Conservation (phyloP, 257 asterid species). For the Scutellaria barbata region DNA sequence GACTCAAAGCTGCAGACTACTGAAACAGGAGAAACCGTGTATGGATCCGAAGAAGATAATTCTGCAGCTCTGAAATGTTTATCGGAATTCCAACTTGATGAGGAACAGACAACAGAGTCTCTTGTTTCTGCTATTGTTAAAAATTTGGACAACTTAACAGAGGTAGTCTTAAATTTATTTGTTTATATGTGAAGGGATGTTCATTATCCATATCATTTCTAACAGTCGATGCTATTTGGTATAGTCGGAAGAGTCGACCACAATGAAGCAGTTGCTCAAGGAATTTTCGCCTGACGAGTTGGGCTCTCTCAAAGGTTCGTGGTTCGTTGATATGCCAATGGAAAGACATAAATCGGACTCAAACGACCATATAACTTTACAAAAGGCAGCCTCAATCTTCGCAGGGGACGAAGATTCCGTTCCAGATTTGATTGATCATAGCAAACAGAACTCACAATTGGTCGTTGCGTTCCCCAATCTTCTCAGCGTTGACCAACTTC, state of each 20-base stretch:
- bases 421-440: slow-evolving; percentile 48
- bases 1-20: slow-evolving; percentile 79
- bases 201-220: slow-evolving; percentile 5
- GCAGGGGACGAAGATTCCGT: slow-evolving; percentile 50
- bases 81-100: slow-evolving; percentile 59
- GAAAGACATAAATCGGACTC: slow-evolving; percentile 42
- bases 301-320: slow-evolving; percentile 55
- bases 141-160: slow-evolving; percentile 59
- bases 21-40: slow-evolving; percentile 47
- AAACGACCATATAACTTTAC: slow-evolving; percentile 43
- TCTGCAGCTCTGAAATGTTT: slow-evolving; percentile 64
- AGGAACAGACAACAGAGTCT: slow-evolving; percentile 65
- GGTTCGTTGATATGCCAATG: slow-evolving; percentile 45
- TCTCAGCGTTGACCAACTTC: slow-evolving; percentile 87
- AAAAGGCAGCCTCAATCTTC: slow-evolving; percentile 51
- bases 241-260: slow-evolving; percentile 60
- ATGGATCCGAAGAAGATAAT: slow-evolving; percentile 87
- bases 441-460: slow-evolving; percentile 42
- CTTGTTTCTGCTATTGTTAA: slow-evolving; percentile 69
- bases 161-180: slow-evolving; percentile 43
- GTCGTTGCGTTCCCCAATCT: slow-evolving; percentile 56
- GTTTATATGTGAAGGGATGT: background rate
- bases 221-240: slow-evolving; percentile 30
- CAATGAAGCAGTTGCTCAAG: slow-evolving; percentile 63
- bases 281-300: slow-evolving; percentile 74